These are phyloP conservation scores for Aspergillus ostianus DNA, from an alignment of 495 filamentous ascomycete genomes.

Conservation along the genomic window DNA sequence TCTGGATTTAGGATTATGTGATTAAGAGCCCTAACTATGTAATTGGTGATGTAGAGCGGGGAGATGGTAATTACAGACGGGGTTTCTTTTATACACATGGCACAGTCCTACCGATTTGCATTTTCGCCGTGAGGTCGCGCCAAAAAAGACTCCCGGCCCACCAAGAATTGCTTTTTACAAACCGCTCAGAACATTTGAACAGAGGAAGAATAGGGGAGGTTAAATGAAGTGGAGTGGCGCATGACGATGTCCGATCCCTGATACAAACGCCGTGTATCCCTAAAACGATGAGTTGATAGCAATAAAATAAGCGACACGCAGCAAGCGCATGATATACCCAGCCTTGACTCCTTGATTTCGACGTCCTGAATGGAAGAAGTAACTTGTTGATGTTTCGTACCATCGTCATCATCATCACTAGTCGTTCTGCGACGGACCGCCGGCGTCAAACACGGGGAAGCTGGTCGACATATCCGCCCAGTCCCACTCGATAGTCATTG, in stretches of 20 bases:
- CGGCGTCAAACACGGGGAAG: constrained; percentile 39
- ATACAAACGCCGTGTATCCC: constrained; percentile 11
- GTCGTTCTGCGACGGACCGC: constrained; percentile 27
- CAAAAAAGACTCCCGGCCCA: not conserved
- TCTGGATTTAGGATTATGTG: constrained; percentile 4
- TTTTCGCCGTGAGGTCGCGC: not conserved
- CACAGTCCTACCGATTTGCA: not conserved
- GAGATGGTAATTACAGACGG: not conserved
- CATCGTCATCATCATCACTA: constrained; percentile 17
- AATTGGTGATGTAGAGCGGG: not conserved
- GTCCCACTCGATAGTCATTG: constrained; percentile 97
- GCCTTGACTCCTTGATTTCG: constrained; percentile 3
- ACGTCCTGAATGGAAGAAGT: not conserved
- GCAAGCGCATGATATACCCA: too few relatives aligned
- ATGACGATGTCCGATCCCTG: not conserved
- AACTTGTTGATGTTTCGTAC: constrained; percentile 7
- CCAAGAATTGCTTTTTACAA: not conserved
- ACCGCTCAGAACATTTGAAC: not conserved
- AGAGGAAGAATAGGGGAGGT: not conserved
- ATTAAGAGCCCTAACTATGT: not conserved
- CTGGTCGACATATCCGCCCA: constrained; percentile 82
- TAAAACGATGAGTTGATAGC: constrained; percentile 6
- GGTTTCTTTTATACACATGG: not conserved
- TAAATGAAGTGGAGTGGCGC: constrained; percentile 6
- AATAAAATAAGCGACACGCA: constrained; percentile 2